Base-by-base conservation (phyloP, 2,329 filamentous ascomycete species). In the Myotisia sp. region DNA sequence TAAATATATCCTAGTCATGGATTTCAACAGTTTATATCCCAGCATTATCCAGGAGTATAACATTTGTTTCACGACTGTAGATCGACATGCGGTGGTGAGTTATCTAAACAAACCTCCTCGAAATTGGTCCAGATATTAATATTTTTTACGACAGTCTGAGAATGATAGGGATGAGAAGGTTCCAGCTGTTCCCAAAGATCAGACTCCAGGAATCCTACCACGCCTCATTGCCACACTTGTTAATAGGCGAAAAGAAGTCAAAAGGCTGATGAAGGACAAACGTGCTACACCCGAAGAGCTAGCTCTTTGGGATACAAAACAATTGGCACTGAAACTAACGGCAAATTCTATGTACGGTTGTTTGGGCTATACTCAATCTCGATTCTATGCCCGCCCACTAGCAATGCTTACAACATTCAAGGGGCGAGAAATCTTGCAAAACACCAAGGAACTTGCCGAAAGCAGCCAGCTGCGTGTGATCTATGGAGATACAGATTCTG, bases 291-390 rank as follows among this genome's bases (percentile, higher is more conserved):
- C 77, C 0, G 86, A 95, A 50, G 71, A 98, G 55, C 71, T 92
- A 37, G 80, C 85, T 3, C 85, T 87, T 0, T 98, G 87, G 86
- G 90, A 98, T 46, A 95, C 94, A 52, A 95, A 93, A 62, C 90
- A 98, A 59, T 68, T 93, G 55, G 92, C 90, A 18, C 63, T 98
- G 50, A 98, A 98, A 62, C 73, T 98, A 34, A 98, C 92, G 27
- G 90, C 90, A 51, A 98, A 98, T 63, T 95, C 87, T 45, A 98
- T 98, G 92, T 98, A 98, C 57, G 90, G 90, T 47, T 98, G 90
- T 69, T 65, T 98, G 56, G 90, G 90, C 47, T 98, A 94, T 55
- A 87, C 83, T 8, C 92, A 86, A 54, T 95, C 90, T 37, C 82
- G 90, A 33, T 98, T 98, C 64, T 98, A 98, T 51, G 90, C 90